Evolutionary conservation across 2,329 filamentous ascomycete genomes (phyloP).

Genomic region (Trichoderma lentiforme): DNA sequence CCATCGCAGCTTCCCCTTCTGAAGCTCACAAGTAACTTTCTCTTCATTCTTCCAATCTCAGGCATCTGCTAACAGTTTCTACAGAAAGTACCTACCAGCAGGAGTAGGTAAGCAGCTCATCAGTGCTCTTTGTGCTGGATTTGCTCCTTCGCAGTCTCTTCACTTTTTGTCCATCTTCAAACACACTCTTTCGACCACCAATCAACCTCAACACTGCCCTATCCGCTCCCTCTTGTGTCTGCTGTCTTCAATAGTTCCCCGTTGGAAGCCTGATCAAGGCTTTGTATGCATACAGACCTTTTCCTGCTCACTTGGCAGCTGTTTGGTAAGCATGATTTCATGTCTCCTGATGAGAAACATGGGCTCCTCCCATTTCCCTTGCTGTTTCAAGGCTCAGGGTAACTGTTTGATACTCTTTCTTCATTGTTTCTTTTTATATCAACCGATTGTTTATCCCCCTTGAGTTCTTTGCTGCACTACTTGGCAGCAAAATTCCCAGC

Average conservation of each 20-base stretch:
- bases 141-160: background rate
- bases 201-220: conserved; percentile 13
- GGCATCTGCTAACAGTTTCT: background rate
- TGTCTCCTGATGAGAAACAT: background rate
- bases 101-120: background rate
- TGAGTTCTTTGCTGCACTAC: background rate
- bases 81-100: background rate
- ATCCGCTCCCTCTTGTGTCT: conserved; percentile 17
- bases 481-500: background rate
- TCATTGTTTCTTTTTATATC: background rate
- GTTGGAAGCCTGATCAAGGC: conserved; percentile 26
- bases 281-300: conserved; percentile 41
- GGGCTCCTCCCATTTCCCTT: background rate
- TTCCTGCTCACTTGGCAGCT: conserved; percentile 30
- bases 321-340: conserved; percentile 29
- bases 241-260: conserved; percentile 14
- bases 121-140: background rate
- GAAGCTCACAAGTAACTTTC: background rate
- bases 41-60: background rate
- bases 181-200: conserved; percentile 9
- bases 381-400: background rate
- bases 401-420: background rate
- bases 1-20: background rate
- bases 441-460: background rate
- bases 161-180: background rate